Conservation (phyloP, 805 yeast genomes). For the Pichia gijzeniarum region DNA sequence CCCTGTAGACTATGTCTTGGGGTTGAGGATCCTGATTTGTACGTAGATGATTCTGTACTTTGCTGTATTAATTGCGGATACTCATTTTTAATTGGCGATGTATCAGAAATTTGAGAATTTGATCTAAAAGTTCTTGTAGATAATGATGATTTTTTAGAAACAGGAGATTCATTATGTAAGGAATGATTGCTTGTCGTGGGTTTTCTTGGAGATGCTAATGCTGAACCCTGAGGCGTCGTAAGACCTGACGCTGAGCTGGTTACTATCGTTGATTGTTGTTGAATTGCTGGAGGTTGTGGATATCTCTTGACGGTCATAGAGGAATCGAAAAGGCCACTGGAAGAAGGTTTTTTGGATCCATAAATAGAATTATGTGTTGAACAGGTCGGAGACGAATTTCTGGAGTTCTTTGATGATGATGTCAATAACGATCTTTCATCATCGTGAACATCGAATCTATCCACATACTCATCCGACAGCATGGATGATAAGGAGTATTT, state of each 20-base stretch:
- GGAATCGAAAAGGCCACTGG: neutral
- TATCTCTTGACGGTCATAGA: neutral
- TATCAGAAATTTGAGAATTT: conserved; percentile 24
- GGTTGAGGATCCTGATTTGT: conserved; percentile 7
- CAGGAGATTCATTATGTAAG: conserved; percentile 19
- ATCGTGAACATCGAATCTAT: conserved; percentile 3
- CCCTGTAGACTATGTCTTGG: conserved; percentile 6
- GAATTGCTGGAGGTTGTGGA: conserved; percentile 11
- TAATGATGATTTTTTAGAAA: conserved; percentile 28
- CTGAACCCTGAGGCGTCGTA: neutral
- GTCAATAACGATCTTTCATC: conserved; percentile 3
- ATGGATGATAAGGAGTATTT: conserved; percentile 17
- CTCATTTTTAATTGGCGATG: conserved; percentile 20
- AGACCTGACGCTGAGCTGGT: neutral
- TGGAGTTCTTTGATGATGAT: conserved; percentile 11
- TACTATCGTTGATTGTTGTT: neutral
- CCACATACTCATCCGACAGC: conserved; percentile 14
- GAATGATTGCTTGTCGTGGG: conserved; percentile 3
- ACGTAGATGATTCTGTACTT: neutral
- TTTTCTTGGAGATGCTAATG: conserved; percentile 12
- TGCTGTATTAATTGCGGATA: conserved; percentile 5
- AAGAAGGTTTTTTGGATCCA: neutral
- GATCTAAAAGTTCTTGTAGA: conserved; percentile 30
- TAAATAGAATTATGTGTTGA: neutral
- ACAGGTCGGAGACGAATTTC: conserved; percentile 14